Evolutionary conservation across 2,329 filamentous ascomycete species (phyloP).

Genomic region (Aureobasidium subglaciale): DNA sequence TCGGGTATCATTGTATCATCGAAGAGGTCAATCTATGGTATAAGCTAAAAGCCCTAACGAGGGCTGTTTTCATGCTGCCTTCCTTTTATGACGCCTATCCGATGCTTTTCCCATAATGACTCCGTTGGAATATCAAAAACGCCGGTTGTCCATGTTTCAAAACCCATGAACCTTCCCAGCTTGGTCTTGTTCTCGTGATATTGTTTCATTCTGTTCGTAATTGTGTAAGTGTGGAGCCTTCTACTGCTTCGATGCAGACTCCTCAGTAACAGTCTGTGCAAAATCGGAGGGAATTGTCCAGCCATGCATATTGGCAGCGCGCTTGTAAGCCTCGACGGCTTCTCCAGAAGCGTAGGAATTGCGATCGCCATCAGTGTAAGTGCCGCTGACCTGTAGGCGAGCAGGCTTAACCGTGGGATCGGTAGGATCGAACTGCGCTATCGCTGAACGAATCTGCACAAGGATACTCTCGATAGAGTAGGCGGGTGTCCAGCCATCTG

Average conservation of each 20-base stretch:
- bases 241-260: not conserved
- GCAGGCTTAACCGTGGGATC: too few species aligned
- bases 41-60: too few species aligned
- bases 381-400: conserved; percentile 44
- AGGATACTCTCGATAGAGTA: conserved; percentile 71
- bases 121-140: too few species aligned
- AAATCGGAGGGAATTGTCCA: conserved; percentile 66
- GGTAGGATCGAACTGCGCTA: conserved; percentile 62
- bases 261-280: conserved; percentile 18
- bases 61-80: too few species aligned
- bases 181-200: too few species aligned
- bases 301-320: conserved; percentile 61
- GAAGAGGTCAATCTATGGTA: too few species aligned
- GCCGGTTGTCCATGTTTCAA: too few species aligned
- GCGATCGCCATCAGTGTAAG: conserved; percentile 15
- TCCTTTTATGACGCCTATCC: too few species aligned
- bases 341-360: conserved; percentile 56
- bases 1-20: too few species aligned
- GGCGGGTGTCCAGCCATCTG: conserved; percentile 64
- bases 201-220: not conserved
- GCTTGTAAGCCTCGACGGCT: conserved; percentile 64
- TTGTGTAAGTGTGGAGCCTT: not conserved
- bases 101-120: too few species aligned
- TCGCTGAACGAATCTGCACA: conserved; percentile 70
- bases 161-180: too few species aligned